phyloP scores from a whole-genome alignment of 202 grass and related monocot genomes.

The Bolboschoenoplectus hybrid region DNA sequence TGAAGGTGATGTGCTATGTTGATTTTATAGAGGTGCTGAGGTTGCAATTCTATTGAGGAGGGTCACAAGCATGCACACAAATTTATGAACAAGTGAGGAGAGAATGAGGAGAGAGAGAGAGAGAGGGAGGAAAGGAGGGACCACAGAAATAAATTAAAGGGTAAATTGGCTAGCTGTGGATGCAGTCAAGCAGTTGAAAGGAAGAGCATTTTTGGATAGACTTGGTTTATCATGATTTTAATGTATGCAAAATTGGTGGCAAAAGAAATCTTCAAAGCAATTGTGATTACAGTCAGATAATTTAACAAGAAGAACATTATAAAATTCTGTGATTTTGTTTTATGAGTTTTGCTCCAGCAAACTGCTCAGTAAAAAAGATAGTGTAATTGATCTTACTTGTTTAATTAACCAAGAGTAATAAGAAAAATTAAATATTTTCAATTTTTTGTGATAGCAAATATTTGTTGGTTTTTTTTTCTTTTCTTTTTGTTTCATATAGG shows the following conservation, averaged over 20 bases:
- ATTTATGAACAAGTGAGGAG: slow-evolving; percentile 39
- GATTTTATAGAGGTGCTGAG: slow-evolving; percentile 27
- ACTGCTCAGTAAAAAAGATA: neutral
- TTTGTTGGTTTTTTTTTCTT: too few relatives aligned
- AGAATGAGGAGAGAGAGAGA: slow-evolving; percentile 15
- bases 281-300: neutral
- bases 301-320: neutral
- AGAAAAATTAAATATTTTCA: neutral
- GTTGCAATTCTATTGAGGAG: neutral
- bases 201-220: neutral
- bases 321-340: neutral
- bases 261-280: neutral
- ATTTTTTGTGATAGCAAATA: too few relatives aligned
- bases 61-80: slow-evolving; percentile 26
- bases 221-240: neutral
- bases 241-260: neutral
- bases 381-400: neutral
- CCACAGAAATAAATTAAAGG: slow-evolving; percentile 39
- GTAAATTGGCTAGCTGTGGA: slow-evolving; percentile 20
- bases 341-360: neutral
- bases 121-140: neutral
- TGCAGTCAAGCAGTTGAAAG: slow-evolving; percentile 34
- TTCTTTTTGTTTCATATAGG: neutral
- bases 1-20: slow-evolving; percentile 28
- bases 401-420: neutral